Evolutionary conservation across 805 yeast species (phyloP).

Genomic region (Yarrowia sp.): DNA sequence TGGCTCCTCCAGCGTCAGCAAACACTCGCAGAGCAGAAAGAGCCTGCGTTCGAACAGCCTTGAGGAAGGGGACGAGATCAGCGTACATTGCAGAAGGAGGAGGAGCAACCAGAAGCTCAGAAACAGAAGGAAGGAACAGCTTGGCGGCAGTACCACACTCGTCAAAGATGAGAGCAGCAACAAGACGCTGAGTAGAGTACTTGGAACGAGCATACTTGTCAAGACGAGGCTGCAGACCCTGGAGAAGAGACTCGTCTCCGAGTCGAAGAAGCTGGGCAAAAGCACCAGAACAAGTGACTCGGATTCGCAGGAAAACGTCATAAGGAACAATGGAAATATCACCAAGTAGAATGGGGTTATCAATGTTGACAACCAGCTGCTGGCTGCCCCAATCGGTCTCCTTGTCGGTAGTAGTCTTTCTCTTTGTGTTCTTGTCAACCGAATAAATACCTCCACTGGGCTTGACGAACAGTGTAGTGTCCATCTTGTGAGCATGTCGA

Average conservation of each 20-base stretch:
- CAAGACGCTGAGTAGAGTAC: conserved; percentile 78
- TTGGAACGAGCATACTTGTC: conserved; percentile 52
- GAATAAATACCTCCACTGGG: conserved; percentile 64
- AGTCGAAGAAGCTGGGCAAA: conserved; percentile 52
- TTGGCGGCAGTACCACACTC: conserved; percentile 46
- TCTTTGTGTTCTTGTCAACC: conserved; percentile 26
- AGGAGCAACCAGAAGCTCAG: not conserved
- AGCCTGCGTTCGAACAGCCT: conserved; percentile 83
- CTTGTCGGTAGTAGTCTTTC: conserved; percentile 2
- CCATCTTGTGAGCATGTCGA: conserved; percentile 83
- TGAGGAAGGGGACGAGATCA: conserved; percentile 82
- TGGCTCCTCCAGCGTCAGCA: conserved; percentile 69
- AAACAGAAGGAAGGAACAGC: not conserved
- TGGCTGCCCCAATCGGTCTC: conserved; percentile 25
- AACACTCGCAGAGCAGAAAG: conserved; percentile 77
- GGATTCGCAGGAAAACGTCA: conserved; percentile 70
- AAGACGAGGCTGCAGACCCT: conserved; percentile 29
- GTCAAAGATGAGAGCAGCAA: conserved; percentile 65
- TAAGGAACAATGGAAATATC: conserved; percentile 83
- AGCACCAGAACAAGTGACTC: conserved; percentile 72
- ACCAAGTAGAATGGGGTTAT: conserved; percentile 87
- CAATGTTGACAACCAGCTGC: conserved; percentile 62
- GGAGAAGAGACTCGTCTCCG: conserved; percentile 30
- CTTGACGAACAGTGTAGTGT: conserved; percentile 64
- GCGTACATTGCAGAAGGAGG: conserved; percentile 51